Base-by-base conservation (phyloP, 2,329 filamentous ascomycete species). In the Pyrenochaeta sp. region DNA sequence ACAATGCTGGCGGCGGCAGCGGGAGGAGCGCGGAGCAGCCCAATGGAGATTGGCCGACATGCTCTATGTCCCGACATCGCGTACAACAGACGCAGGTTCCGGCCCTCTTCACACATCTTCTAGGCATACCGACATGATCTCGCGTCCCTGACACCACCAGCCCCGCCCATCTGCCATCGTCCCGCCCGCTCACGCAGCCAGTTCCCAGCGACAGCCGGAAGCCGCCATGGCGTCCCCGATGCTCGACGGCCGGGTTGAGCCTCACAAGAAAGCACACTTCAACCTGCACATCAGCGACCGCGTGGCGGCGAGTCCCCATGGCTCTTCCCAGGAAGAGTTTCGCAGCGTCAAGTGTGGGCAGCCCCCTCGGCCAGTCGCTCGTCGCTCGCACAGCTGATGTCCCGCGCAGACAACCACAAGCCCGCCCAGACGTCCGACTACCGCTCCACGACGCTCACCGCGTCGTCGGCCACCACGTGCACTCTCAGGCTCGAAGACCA, bases 331-430 rank as follows among this genome's bases (percentile, higher is more conserved):
- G 3, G 53, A 32, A 3, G 43, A 39, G 8, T 71, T 60, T 30
- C 70, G 55, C 39, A 62, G 63, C 35, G 60, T 72, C 6, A 71
- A 67, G 51, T 72, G 70, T 72, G 31, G 62, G 21, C 44, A 14
- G 32, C 29, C 2, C 2, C 24, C 19, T 29, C 21, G n/a, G 38
- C 7, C 30, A 11, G 44, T 40, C 43, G 30, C 23, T 36, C 22
- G 21, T 32, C 38, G 14, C 35, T 41, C 37, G 40, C 28, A 41
- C 27, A 22, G 44, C 51, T 63, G 38, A 63, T 32, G 8, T 29
- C 19, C 9, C 39, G 40, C 28, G 11, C 43, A 73, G 70, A 73
- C 65, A 79, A 79, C 55, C 70, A 77, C 60, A 78, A 75, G 55
- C 74, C 75, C 18, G 48, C 55, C 23, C 69, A 68, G 41, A 53